Base-by-base conservation (phyloP, 23 red algal genomes). In the Cyanidiococcus yangmingshanensis region DNA sequence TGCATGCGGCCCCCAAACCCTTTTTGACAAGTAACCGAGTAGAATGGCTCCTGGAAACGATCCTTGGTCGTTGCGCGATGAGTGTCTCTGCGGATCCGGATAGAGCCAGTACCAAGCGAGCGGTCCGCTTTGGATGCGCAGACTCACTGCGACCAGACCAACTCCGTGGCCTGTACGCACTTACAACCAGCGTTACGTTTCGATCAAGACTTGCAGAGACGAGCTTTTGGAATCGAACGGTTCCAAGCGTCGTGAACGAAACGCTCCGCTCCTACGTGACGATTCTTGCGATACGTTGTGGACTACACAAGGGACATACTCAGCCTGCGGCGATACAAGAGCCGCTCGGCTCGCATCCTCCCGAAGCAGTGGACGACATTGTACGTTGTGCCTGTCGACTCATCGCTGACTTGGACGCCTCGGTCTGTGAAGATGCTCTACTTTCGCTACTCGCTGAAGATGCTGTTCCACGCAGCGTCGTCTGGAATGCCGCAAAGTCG, bases 341-440 rank as follows among this genome's bases (percentile, higher is more conserved):
- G n/a, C n/a, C 50, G 50, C 50, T 57, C 50, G 50, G 50, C 16
- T 16, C 15, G 63, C 63, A 27, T 7, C 63, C 32, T 25, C 63
- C 63, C 32, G 63, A 25, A 7, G 12, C 32, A 29, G 7, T 7
- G 12, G 63, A 71, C 27, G 63, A 71, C 63, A 30, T 71, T 35
- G 63, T 29, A 27, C 63, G 63, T 29, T 25, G n/a, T 35, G 63
- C 63, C 27, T 71, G 63, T 35, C 63, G 63, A 27, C n/a, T 71
- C 7, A 29, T 30, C 12, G 27, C 12, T 35, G n/a, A 71, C 15
- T 2, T 71, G 63, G 7, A 7, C 32, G n/a, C 16, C 21, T 7
- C 21, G 7, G 27, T 3, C n/a, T 27, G 63, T 30, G n/a, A 3
- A 29, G 16, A 12, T 12, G 63, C 27, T 12, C 63, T 71, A 7